Percentiles rank a stretch among this genome's conserved stretches.
Conservation (phyloP, 2,329 filamentous ascomycete species). For the Aspergillus sclerotialis region DNA sequence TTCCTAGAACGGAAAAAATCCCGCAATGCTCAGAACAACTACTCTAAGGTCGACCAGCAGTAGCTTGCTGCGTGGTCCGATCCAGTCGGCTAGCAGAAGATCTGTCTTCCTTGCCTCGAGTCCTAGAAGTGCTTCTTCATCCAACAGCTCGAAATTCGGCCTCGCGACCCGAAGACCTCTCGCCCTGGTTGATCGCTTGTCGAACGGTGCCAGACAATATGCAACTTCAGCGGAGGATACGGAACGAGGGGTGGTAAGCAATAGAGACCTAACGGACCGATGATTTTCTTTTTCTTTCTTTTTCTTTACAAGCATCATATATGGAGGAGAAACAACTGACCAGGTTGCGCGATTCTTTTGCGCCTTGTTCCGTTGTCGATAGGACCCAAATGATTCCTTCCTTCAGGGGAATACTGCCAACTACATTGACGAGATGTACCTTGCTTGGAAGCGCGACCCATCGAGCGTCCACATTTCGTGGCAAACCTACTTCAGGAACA, state of each 20-base stretch:
- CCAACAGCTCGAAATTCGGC: conserved; percentile 27
- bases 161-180: conserved; percentile 36
- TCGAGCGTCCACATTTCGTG: conserved; percentile 94
- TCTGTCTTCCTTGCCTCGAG: conserved; percentile 27
- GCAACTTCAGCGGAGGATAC: conserved; percentile 53
- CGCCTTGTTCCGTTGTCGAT: conserved; percentile 6
- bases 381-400: conserved; percentile 92
- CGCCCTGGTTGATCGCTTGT: conserved; percentile 32
- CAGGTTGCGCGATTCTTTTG: conserved; percentile 14
- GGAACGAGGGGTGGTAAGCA: conserved; percentile 54
- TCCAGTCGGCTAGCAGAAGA: conserved; percentile 25
- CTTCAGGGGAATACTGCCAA: conserved; percentile 94
- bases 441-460: conserved; percentile 93
- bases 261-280: conserved; percentile 7
- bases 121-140: conserved; percentile 19
- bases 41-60: conserved; percentile 34
- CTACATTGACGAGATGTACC: conserved; percentile 99
- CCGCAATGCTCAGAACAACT: conserved; percentile 33
- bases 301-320: background rate
- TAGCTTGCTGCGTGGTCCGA: conserved; percentile 29
- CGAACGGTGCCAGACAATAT: conserved; percentile 46
- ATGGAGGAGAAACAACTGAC: conserved; percentile 15
- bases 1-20: conserved; percentile 17
- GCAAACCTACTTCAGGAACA: conserved; percentile 99
- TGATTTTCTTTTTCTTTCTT: background rate